Conservation (phyloP, 2,329 filamentous ascomycete species). For the Epichloe bromicola region DNA sequence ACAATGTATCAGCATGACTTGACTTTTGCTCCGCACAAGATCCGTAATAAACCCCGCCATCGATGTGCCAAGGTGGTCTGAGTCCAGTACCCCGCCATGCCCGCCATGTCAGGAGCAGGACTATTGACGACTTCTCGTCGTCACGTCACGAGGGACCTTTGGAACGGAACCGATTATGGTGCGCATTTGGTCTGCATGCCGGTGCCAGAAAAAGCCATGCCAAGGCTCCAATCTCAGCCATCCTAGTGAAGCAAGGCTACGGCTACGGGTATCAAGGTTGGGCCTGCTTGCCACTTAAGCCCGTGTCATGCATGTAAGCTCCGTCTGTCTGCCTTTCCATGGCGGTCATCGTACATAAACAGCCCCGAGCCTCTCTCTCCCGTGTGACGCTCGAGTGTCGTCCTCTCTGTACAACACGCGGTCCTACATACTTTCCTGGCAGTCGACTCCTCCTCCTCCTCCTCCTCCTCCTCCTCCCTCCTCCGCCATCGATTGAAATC, state of each 20-base stretch:
- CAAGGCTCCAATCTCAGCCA: background rate
- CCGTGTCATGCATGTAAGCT: background rate
- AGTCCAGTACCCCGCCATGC: background rate
- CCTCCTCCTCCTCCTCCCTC: background rate
- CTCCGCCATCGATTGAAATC: background rate
- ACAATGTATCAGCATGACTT: background rate
- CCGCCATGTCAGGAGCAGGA: background rate
- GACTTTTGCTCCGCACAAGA: background rate
- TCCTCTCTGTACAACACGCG: background rate
- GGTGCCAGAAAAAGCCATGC: background rate
- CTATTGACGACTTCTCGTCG: no score
- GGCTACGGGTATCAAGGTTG: background rate
- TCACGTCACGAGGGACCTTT: no score
- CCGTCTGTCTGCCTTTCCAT: background rate
- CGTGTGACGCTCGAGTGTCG: background rate
- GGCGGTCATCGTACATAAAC: background rate
- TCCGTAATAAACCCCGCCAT: background rate
- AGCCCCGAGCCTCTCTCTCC: background rate
- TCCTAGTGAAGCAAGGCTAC: background rate
- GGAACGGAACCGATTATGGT: no score
- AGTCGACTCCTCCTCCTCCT: background rate
- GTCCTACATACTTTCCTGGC: background rate
- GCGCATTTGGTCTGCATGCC: no score
- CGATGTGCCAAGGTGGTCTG: background rate
- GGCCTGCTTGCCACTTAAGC: background rate